These are phyloP conservation scores for Penicillium decumbens DNA, from an alignment of 2,329 filamentous ascomycete genomes.

Conservation along the genomic window DNA sequence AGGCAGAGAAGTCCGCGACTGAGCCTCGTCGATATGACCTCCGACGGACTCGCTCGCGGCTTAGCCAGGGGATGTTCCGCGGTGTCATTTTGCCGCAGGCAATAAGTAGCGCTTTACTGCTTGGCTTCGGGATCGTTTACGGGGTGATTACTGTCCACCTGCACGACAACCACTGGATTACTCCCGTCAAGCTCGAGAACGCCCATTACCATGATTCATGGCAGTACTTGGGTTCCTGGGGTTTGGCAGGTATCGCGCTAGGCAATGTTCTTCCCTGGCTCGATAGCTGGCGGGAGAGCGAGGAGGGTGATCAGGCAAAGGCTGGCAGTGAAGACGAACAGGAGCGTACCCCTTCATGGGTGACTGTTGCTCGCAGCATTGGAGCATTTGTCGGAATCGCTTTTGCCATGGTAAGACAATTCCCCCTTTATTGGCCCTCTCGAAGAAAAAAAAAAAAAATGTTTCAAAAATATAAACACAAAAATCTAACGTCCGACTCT, in stretches of 20 bases:
- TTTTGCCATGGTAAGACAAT: conserved; percentile 70
- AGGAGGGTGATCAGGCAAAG: conserved; percentile 25
- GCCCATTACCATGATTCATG: conserved; percentile 52
- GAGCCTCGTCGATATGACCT: conserved; percentile 27
- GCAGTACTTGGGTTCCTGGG: conserved; percentile 77
- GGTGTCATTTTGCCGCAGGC: conserved; percentile 51
- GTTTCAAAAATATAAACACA: not conserved
- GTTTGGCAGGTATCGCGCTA: conserved; percentile 67
- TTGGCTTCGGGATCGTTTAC: conserved; percentile 75
- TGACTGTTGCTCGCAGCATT: conserved; percentile 63
- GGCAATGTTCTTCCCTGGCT: conserved; percentile 80
- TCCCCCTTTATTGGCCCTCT: not conserved
- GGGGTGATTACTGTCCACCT: conserved; percentile 76
- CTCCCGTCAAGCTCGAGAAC: conserved; percentile 57
- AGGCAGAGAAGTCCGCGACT: conserved; percentile 36
- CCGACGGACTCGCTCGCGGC: conserved; percentile 33
- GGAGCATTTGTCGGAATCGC: conserved; percentile 69
- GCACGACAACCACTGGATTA: conserved; percentile 62
- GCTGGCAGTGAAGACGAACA: conserved; percentile 30
- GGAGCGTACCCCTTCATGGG: conserved; percentile 55
- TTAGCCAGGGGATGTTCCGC: conserved; percentile 37
- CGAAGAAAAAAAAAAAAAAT: not conserved
- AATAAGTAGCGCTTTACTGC: conserved; percentile 62
- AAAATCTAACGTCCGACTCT: not conserved
- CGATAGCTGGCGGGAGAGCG: conserved; percentile 67